Evolutionary conservation across 768 basidiomycete species (phyloP), one percentile per base, ranked within the genome.

Genomic region (Suillus discolor): DNA sequence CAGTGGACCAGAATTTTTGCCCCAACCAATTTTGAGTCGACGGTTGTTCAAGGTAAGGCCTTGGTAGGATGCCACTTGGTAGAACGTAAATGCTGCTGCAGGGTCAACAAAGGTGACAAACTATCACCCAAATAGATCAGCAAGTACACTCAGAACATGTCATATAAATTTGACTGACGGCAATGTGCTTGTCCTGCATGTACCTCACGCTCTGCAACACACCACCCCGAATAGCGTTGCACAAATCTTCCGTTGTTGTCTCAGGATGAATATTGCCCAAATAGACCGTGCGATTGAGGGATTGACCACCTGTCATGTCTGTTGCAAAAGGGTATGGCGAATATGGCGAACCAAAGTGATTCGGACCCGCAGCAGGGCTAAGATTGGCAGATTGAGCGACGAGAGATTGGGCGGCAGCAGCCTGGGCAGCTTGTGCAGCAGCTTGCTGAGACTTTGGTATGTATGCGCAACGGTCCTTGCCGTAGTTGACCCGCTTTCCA

Each of bases 381-480:
- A 82, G 74, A 4, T 76, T 81, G 1, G 82, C 82, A 20, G 83
- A 83, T 25, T 86, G 84, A 2, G 83, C 82, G 7, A 86, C 84
- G 15, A 86, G 80, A 15, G 80, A 90, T 74, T 93, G 92, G 0
- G 92, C 92, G 6, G 92, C 92, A n/a, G 90, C 92, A 31, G 90
- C 91, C 72, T 94, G 92, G 8, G 92, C 92, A 60, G 91, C 91
- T 70, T 92, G 91, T 2, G 92, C 92, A 12, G 92, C 92, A 0
- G 88, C 94, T 79, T 92, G 96, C 78, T 91, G 96, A 42, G 91
- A 96, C 81, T 94, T 98, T 70, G 97, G 97, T 31, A 98, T 92
- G 75, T 97, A 98, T 13, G 96, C 96, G 69, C 97, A 99, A 63
- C 97, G 93, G 75, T 99, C 97, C 79, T 99, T 99, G 73, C 97